phyloP scores from a whole-genome alignment of 2,329 filamentous ascomycete genomes.

The Coniochaeta sp. region DNA sequence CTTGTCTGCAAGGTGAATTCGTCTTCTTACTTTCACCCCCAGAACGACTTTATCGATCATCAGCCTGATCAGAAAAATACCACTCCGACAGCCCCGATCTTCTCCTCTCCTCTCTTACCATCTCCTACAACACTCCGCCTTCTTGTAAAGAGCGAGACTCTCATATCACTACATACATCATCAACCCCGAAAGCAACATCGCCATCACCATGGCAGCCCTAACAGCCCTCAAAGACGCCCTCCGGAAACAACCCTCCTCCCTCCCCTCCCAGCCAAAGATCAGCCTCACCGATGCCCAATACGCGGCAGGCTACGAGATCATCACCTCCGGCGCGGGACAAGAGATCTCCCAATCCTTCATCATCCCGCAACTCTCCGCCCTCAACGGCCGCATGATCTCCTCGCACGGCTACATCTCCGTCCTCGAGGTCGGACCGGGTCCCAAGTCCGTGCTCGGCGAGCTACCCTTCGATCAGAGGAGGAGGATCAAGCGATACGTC shows the following conservation, averaged over 20 bases:
- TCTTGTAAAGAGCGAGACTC: too few relatives aligned
- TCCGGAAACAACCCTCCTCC: constrained; percentile 23
- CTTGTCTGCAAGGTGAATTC: too few relatives aligned
- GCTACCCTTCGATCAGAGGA: constrained; percentile 35
- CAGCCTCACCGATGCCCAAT: constrained; percentile 39
- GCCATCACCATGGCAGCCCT: constrained; percentile 32
- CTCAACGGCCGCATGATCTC: constrained; percentile 33
- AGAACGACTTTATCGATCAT: too few relatives aligned
- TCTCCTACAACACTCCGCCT: too few relatives aligned
- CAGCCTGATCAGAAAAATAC: too few relatives aligned
- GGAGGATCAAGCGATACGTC: constrained; percentile 39
- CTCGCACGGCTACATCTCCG: constrained; percentile 36
- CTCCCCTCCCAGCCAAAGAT: constrained; percentile 16
- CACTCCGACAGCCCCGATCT: too few relatives aligned
- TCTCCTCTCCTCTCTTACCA: too few relatives aligned
- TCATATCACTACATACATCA: too few relatives aligned
- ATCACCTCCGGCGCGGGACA: constrained; percentile 27
- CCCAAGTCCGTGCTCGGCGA: constrained; percentile 44
- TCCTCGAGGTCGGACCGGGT: constrained; percentile 54
- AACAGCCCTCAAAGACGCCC: constrained; percentile 31
- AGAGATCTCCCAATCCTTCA: constrained; percentile 44
- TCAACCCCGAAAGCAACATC: too few relatives aligned
- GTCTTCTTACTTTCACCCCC: too few relatives aligned
- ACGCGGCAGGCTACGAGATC: constrained; percentile 38
- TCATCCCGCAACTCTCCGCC: constrained; percentile 39